Percentiles rank a stretch among this genome's conserved stretches.
These are phyloP conservation scores for Bretschneidera sinensis DNA, from an alignment of 345 rosid species.

Conservation along the genomic window DNA sequence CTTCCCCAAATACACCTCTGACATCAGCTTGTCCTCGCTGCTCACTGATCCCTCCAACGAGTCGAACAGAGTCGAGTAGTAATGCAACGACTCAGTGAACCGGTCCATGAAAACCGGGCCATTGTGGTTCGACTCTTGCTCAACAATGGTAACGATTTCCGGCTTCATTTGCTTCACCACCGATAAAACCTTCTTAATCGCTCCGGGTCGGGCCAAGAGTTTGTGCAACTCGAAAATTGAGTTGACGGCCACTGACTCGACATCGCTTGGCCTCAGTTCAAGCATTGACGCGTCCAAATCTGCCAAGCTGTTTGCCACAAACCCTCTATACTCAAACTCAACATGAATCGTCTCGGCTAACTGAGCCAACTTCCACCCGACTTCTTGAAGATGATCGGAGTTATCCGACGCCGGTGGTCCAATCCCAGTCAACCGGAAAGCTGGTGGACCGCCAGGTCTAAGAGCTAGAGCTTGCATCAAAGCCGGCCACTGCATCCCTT, in stretches of 20 bases:
- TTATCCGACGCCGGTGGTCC: slow-evolving; percentile 71
- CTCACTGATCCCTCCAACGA: slow-evolving; percentile 60
- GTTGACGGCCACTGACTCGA: slow-evolving; percentile 73
- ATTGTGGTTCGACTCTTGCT: slow-evolving; percentile 83
- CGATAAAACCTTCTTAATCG: slow-evolving; percentile 52
- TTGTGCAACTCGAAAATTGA: slow-evolving; percentile 79
- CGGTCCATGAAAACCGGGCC: slow-evolving; percentile 74
- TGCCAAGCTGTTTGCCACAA: slow-evolving; percentile 67
- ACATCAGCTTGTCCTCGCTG: slow-evolving; percentile 56
- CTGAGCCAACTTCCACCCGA: slow-evolving; percentile 73
- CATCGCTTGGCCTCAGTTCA: slow-evolving; percentile 47
- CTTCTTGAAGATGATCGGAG: slow-evolving; percentile 58
- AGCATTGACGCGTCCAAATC: slow-evolving; percentile 79
- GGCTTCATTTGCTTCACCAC: slow-evolving; percentile 64
- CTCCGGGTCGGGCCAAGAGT: slow-evolving; percentile 56
- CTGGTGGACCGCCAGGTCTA: slow-evolving; percentile 72
- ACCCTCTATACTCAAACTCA: slow-evolving; percentile 71
- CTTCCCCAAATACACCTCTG: slow-evolving; percentile 74
- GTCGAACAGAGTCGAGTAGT: slow-evolving; percentile 79
- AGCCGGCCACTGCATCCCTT: slow-evolving; percentile 88
- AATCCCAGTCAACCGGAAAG: slow-evolving; percentile 70
- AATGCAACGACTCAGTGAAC: slow-evolving; percentile 78
- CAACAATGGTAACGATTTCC: slow-evolving; percentile 67
- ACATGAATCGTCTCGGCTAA: slow-evolving; percentile 63
- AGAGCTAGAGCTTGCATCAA: slow-evolving; percentile 78